Evolutionary conservation across 2,329 filamentous ascomycete genomes (phyloP).

Genomic region (Diaporthe sp.): DNA sequence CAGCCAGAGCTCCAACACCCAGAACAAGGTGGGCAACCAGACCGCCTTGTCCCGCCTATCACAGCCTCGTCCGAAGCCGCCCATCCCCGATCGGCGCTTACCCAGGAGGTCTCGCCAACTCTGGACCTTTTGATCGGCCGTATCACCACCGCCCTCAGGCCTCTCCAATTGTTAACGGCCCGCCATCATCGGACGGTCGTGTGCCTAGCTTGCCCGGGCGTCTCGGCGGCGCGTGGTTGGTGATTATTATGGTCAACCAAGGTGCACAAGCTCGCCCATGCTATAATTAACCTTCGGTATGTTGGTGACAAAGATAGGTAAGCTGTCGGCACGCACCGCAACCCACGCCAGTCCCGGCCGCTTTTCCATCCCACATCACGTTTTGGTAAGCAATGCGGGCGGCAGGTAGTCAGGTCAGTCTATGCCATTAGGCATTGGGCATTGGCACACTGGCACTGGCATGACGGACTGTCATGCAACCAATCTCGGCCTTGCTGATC

Average conservation of each 20-base stretch:
- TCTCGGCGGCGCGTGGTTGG: conserved; percentile 17
- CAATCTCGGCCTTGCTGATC: conserved; percentile 23
- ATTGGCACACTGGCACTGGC: conserved; percentile 13
- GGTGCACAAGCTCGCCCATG: too few species aligned
- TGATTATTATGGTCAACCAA: background rate
- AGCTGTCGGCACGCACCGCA: conserved; percentile 19
- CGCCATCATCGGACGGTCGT: conserved; percentile 14
- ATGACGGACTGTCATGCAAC: conserved; percentile 19
- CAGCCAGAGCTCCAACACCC: conserved; percentile 1
- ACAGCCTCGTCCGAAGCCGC: conserved; percentile 32
- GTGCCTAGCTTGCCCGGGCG: background rate
- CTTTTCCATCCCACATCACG: conserved; percentile 9
- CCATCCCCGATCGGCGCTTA: conserved; percentile 32
- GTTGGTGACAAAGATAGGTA: conserved; percentile 4
- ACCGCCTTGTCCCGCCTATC: conserved; percentile 26
- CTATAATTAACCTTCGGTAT: conserved; percentile 3
- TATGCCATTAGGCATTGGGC: conserved; percentile 11
- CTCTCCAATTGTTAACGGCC: conserved; percentile 17
- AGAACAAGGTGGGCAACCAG: conserved; percentile 23
- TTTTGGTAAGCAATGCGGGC: conserved; percentile 16
- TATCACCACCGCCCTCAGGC: conserved; percentile 1
- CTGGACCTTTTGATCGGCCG: conserved; percentile 32
- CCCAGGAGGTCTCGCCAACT: conserved; percentile 30
- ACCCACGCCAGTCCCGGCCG: background rate
- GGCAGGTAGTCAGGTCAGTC: background rate